A percentile compares a stretch with the other conserved stretches of the same genome.
phyloP scores from a whole-genome alignment of 805 yeast genomes.

The Pichia pseudocactophila region DNA sequence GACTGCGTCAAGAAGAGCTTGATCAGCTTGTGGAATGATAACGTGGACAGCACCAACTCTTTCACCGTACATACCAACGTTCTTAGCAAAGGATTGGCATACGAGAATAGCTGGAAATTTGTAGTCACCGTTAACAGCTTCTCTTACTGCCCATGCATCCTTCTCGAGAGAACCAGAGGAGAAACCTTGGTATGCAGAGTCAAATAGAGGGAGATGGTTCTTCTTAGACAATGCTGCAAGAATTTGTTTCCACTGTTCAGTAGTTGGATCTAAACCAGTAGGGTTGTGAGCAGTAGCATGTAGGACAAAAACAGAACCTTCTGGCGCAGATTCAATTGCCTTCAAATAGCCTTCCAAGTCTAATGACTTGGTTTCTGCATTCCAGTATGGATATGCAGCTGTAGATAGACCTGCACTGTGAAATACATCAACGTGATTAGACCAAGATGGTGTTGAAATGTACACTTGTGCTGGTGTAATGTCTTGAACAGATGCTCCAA shows the following conservation, averaged over 20 bases:
- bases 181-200: slow-evolving; percentile 95
- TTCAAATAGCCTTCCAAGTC: slow-evolving; percentile 60
- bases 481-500: slow-evolving; percentile 19
- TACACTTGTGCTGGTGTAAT: slow-evolving; percentile 38
- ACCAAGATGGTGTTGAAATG: slow-evolving; percentile 93
- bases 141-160: slow-evolving; percentile 78
- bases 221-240: slow-evolving; percentile 50
- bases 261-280: slow-evolving; percentile 89
- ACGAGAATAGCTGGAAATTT: slow-evolving; percentile 52
- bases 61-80: slow-evolving; percentile 96
- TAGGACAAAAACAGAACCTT: slow-evolving; percentile 70
- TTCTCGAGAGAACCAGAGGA: slow-evolving; percentile 79
- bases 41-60: slow-evolving; percentile 91
- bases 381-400: slow-evolving; percentile 79
- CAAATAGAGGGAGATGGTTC: slow-evolving; percentile 76
- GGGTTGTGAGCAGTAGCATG: slow-evolving; percentile 99
- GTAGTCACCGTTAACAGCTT: slow-evolving; percentile 42
- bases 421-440: slow-evolving; percentile 85
- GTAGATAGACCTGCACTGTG: slow-evolving; percentile 58
- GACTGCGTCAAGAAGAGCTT: slow-evolving; percentile 45
- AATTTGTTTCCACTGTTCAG: slow-evolving; percentile 70
- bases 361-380: slow-evolving; percentile 57
- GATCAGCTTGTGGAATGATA: slow-evolving; percentile 39
- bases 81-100: slow-evolving; percentile 95
- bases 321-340: slow-evolving; percentile 57